A percentile compares a stretch with the other conserved stretches of the same genome.
These are phyloP conservation scores for Fusarium napiforme DNA, from an alignment of 2,329 filamentous ascomycete species.

Conservation along the genomic window DNA sequence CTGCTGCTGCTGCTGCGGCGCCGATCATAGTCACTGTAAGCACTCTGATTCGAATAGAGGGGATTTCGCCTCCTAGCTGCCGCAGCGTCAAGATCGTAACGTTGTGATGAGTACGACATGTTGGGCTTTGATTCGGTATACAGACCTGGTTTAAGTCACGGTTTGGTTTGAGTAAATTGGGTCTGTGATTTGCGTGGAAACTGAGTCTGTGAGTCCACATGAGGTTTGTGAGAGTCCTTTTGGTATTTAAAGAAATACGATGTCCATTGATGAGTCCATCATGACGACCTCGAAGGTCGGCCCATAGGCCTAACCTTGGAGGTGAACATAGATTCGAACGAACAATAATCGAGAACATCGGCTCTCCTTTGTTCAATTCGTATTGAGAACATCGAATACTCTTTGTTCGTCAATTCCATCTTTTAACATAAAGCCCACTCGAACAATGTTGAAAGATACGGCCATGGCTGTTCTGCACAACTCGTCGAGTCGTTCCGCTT, in stretches of 20 bases:
- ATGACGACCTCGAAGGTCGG: background rate
- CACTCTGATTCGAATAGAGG: background rate
- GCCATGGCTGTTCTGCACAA: background rate
- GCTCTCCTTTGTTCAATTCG: background rate
- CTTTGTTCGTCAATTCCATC: background rate
- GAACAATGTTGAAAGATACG: background rate
- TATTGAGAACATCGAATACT: background rate
- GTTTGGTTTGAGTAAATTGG: background rate
- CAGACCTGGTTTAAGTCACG: conserved; percentile 1
- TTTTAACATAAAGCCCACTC: background rate
- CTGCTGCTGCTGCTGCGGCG: background rate
- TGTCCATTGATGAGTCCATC: background rate
- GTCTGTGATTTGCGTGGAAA: background rate
- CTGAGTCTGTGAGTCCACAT: background rate
- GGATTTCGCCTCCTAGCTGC: conserved; percentile 6
- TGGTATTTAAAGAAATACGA: background rate
- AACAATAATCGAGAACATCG: background rate
- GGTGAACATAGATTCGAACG: background rate
- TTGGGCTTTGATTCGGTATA: background rate
- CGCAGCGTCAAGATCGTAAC: conserved; percentile 8
- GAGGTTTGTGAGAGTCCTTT: background rate
- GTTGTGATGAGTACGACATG: conserved; percentile 29
- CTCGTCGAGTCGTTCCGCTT: background rate
- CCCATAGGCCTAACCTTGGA: background rate
- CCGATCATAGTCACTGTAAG: background rate